These are phyloP conservation scores for Yarrowia hollandica DNA, from an alignment of 805 yeast genomes.

Conservation along the genomic window DNA sequence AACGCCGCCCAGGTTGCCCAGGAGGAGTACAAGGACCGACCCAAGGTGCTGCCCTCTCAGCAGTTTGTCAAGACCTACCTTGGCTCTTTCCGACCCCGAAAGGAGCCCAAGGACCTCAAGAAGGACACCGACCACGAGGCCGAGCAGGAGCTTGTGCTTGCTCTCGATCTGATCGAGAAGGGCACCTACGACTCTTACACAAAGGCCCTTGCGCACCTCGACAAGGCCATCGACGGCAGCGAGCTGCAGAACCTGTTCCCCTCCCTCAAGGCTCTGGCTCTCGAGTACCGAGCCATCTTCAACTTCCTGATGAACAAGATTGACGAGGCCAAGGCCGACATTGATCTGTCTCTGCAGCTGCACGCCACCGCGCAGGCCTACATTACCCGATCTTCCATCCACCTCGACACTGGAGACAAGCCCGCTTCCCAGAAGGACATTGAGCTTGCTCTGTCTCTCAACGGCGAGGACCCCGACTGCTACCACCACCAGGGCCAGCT, in stretches of 20 bases:
- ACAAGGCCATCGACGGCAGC: constrained; percentile 38
- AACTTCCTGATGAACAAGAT: constrained; percentile 77
- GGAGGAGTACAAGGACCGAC: constrained; percentile 53
- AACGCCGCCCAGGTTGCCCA: constrained; percentile 74
- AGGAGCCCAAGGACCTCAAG: constrained; percentile 48
- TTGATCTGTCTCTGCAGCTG: constrained; percentile 64
- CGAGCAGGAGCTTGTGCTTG: constrained; percentile 64
- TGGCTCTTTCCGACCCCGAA: constrained; percentile 73
- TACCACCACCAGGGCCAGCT: constrained; percentile 95
- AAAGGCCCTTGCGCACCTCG: constrained; percentile 54
- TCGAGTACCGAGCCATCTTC: constrained; percentile 81
- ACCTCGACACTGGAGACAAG: constrained; percentile 73
- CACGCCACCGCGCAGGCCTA: constrained; percentile 74
- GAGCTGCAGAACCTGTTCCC: constrained; percentile 39
- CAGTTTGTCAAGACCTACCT: constrained; percentile 76
- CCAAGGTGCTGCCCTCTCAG: constrained; percentile 71
- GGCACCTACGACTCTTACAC: constrained; percentile 58
- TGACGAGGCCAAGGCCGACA: constrained; percentile 59
- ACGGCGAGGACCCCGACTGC: constrained; percentile 74
- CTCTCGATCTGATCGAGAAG: constrained; percentile 55
- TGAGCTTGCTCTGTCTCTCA: constrained; percentile 64
- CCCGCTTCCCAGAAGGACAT: constrained; percentile 66
- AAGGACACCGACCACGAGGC: constrained; percentile 58
- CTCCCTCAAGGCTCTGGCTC: constrained; percentile 57
- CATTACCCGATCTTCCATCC: constrained; percentile 76